Base-by-base conservation (phyloP, 129 eudicot genomes). In the Chrysanthemum lavandulifolium region DNA sequence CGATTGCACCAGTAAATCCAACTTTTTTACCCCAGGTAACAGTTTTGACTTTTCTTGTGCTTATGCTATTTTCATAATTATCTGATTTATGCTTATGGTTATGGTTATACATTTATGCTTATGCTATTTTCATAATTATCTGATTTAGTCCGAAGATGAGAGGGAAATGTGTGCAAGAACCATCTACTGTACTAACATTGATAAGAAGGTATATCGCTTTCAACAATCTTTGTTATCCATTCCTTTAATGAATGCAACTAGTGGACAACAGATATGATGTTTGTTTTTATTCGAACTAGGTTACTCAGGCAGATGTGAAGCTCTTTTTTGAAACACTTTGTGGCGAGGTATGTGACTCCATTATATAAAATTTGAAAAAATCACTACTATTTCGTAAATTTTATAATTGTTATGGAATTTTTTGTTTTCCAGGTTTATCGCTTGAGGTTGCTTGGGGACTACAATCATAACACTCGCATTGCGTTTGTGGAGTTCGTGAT, bases 401-500 rank as follows among this genome's bases (percentile, higher is more conserved):
- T 60, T 68, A 66, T 16, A 50, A 68, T 65, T 13, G 13, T 67
- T 69, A 56, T 52, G 73, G 62, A 48, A 69, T 73, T 12, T 62
- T 15, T 71, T 74, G 53, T 53, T 77, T 64, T 59, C 53, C 73
- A 90, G 96, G 96, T 90, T 85, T 77, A 79, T 31, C 94, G 96
- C 68, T 76, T 92, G 88, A 89, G 94, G 98, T 78, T 92, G 88
- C 96, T 92, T 80, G 96, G 96, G 74, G 98, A 92, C 82, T 83
- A 85, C 76, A 86, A 85, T 69, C 96, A 92, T 73, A 84, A 89
- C 23, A 92, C 98, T 67, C 96, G 95, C 75, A 92, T 92, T 71
- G 98, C 98, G 36, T 92, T 92, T 69, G 98, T 92, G 73, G 98
- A 92, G 89, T 92, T 92, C 74, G 96, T 86, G 54, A 92, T 89